A percentile compares a stretch with the other conserved stretches of the same genome.
These are phyloP conservation scores for Auriculariales sp. DNA, from an alignment of 768 basidiomycete species.

Conservation along the genomic window DNA sequence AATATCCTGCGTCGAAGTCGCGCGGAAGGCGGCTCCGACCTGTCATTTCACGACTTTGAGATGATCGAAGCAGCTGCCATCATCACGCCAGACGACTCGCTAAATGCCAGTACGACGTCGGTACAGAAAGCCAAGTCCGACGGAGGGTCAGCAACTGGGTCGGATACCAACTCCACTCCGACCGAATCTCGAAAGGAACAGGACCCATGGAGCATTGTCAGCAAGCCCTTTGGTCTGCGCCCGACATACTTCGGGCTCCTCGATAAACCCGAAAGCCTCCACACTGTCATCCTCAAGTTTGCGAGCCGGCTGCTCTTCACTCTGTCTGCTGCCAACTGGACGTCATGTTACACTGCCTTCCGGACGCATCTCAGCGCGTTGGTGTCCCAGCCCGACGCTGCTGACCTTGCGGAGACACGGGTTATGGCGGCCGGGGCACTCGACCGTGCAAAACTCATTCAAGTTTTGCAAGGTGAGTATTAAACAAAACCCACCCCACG, in stretches of 20 bases:
- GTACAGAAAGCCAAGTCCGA: not conserved
- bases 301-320: conserved; percentile 72
- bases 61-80: conserved; percentile 23
- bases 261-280: conserved; percentile 38
- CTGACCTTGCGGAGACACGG: conserved; percentile 62
- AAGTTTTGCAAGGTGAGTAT: conserved; percentile 36
- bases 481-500: not conserved
- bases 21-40: conserved; percentile 35
- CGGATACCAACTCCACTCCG: too few relatives aligned
- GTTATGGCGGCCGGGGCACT: conserved; percentile 67
- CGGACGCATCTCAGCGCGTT: conserved; percentile 54
- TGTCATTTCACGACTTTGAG: conserved; percentile 64
- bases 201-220: not conserved
- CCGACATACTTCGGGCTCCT: conserved; percentile 47
- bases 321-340: conserved; percentile 82
- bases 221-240: conserved; percentile 27
- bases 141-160: not conserved
- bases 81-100: not conserved
- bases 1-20: conserved; percentile 65
- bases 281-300: conserved; percentile 50
- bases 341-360: conserved; percentile 58
- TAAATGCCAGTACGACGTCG: not conserved
- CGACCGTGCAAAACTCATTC: conserved; percentile 50
- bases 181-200: not conserved
- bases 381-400: conserved; percentile 30